Percentiles rank a stretch among this genome's conserved stretches.
phyloP scores from a whole-genome alignment of 176 grass and related monocot species.

The Alopecurus myosuroides region DNA sequence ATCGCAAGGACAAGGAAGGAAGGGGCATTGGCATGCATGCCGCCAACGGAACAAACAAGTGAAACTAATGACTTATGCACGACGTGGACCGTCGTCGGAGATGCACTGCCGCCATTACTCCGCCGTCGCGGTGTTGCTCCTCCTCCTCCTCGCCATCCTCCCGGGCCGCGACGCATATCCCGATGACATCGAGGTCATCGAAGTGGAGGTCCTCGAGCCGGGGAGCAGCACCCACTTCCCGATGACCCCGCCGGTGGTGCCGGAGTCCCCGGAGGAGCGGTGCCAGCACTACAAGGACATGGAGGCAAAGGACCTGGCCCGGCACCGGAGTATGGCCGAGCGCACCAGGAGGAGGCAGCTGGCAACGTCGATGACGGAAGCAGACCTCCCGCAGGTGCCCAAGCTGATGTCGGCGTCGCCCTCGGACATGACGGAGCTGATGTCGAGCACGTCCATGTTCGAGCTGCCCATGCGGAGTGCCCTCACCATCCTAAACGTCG shows the following conservation, averaged over 20 bases:
- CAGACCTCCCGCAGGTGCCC: not conserved
- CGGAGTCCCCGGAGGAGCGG: conserved; percentile 26
- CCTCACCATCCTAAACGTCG: conserved; percentile 34
- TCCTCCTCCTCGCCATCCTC: not conserved
- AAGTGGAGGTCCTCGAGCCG: not conserved
- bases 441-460: conserved; percentile 35
- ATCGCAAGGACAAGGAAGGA: not conserved
- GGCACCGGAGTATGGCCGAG: conserved; percentile 4
- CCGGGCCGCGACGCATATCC: not conserved
- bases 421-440: not conserved
- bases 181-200: not conserved
- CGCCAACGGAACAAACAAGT: not conserved
- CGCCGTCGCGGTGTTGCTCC: not conserved
- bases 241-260: conserved; percentile 13
- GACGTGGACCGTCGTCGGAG: not conserved
- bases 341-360: not conserved
- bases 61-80: not conserved
- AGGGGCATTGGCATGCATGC: not conserved
- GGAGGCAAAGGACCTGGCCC: conserved; percentile 26
- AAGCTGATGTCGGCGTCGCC: not conserved
- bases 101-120: not conserved
- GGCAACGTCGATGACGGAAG: not conserved
- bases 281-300: conserved; percentile 30
- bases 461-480: conserved; percentile 68
- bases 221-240: conserved; percentile 16